phyloP scores from a whole-genome alignment of 805 yeast species.

The Ogataea nakhonphanomensis region DNA sequence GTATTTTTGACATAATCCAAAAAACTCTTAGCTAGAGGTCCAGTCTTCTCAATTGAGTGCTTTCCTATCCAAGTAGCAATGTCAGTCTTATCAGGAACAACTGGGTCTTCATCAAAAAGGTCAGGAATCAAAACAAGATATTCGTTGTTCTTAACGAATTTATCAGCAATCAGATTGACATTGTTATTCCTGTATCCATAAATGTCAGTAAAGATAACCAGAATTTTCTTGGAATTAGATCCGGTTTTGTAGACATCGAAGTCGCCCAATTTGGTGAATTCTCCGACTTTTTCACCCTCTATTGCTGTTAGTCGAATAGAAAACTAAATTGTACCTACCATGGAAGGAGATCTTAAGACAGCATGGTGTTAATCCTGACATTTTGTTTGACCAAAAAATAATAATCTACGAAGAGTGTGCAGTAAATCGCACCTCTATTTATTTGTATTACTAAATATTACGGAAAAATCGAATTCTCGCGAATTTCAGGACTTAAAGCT shows the following conservation, averaged over 20 bases:
- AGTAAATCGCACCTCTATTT: too few species aligned
- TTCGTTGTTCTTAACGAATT: conserved; percentile 52
- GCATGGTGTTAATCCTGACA: conserved; percentile 11
- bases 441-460: too few species aligned
- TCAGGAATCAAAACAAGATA: conserved; percentile 77
- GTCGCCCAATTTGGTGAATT: conserved; percentile 39
- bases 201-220: conserved; percentile 69
- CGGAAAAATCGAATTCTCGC: too few species aligned
- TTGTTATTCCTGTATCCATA: conserved; percentile 61
- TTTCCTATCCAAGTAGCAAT: conserved; percentile 43
- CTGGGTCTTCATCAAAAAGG: conserved; percentile 54
- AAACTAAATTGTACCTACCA: conserved; percentile 34
- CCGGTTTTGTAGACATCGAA: conserved; percentile 49
- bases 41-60: conserved; percentile 40
- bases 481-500: too few species aligned
- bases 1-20: conserved; percentile 42
- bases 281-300: conserved; percentile 44
- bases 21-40: conserved; percentile 47
- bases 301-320: neutral
- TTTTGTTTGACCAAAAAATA: neutral
- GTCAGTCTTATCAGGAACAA: conserved; percentile 27
- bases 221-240: conserved; percentile 40
- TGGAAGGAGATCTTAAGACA: conserved; percentile 11
- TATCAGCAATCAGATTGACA: conserved; percentile 59
- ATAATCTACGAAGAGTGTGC: too few species aligned